Conservation (phyloP, 805 yeast genomes). For the Sugiyamaella qingdaonensis region DNA sequence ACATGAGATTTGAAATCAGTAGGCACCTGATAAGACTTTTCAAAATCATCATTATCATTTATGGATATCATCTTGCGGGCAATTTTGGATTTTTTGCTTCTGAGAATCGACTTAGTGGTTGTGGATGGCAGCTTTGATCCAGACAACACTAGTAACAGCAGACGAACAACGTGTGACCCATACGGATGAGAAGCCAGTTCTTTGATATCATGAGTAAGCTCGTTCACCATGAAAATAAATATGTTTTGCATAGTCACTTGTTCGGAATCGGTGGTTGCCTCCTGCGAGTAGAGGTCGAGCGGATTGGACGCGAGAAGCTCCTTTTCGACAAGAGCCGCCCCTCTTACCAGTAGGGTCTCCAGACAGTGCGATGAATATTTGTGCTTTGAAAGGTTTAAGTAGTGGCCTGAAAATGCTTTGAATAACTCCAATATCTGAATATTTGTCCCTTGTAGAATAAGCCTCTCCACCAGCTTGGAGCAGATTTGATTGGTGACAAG, state of each 20-base stretch:
- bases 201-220: constrained; percentile 54
- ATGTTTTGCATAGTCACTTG: constrained; percentile 60
- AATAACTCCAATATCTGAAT: constrained; percentile 63
- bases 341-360: constrained; percentile 74
- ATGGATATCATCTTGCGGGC: constrained; percentile 93
- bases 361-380: constrained; percentile 92
- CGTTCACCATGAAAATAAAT: constrained; percentile 61
- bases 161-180: constrained; percentile 82
- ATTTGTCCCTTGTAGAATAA: constrained; percentile 63
- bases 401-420: constrained; percentile 66
- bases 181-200: constrained; percentile 70
- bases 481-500: constrained; percentile 92
- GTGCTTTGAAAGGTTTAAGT: constrained; percentile 72
- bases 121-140: constrained; percentile 78
- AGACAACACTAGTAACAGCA: constrained; percentile 63
- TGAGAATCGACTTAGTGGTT: constrained; percentile 58
- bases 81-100: constrained; percentile 75
- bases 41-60: constrained; percentile 69
- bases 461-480: constrained; percentile 85
- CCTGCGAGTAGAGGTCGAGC: not conserved
- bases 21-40: constrained; percentile 66
- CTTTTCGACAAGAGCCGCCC: constrained; percentile 69
- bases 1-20: constrained; percentile 60
- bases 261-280: constrained; percentile 34
- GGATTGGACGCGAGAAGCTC: constrained; percentile 50